A percentile compares a stretch with the other conserved stretches of the same genome.
Conservation (phyloP, 495 filamentous ascomycete species). For the Chlorociboria aeruginascens region DNA sequence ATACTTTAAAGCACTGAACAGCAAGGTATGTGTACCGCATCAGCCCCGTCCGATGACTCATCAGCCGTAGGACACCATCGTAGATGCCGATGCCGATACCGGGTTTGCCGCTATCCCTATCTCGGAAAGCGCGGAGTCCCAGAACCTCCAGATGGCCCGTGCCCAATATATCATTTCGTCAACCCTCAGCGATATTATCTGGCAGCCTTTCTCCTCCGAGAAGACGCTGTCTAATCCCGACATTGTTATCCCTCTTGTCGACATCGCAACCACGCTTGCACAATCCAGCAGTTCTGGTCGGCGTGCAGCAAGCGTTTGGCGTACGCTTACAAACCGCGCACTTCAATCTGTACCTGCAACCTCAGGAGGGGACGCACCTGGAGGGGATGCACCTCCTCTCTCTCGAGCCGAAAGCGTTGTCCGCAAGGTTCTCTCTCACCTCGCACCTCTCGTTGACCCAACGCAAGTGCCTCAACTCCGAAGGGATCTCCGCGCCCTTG, state of each 20-base stretch:
- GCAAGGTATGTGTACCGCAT: conserved; percentile 1
- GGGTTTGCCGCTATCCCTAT: conserved; percentile 9
- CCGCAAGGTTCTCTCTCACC: conserved; percentile 2
- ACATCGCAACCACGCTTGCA: conserved; percentile 3
- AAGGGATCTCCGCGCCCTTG: conserved; percentile 3
- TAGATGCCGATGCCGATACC: background rate
- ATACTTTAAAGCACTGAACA: conserved; percentile 9
- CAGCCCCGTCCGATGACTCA: background rate
- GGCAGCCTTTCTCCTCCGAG: conserved; percentile 16
- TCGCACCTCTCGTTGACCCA: conserved; percentile 3
- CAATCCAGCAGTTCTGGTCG: conserved; percentile 1
- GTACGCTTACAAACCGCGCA: conserved; percentile 8
- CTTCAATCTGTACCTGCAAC: conserved; percentile 3
- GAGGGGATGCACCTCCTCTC: background rate
- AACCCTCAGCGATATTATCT: conserved; percentile 5
- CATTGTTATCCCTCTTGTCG: background rate
- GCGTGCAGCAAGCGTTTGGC: conserved; percentile 5
- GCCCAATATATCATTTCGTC: conserved; percentile 10
- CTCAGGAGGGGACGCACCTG: background rate
- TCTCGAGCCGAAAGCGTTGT: conserved; percentile 5
- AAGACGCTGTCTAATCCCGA: background rate
- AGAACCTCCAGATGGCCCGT: conserved; percentile 6
- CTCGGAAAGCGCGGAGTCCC: conserved; percentile 5
- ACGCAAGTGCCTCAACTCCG: conserved; percentile 1
- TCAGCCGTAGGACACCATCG: conserved; percentile 2